These are phyloP conservation scores for Trichoderma koningiopsis DNA, from an alignment of 2,329 filamentous ascomycete species.

Conservation along the genomic window DNA sequence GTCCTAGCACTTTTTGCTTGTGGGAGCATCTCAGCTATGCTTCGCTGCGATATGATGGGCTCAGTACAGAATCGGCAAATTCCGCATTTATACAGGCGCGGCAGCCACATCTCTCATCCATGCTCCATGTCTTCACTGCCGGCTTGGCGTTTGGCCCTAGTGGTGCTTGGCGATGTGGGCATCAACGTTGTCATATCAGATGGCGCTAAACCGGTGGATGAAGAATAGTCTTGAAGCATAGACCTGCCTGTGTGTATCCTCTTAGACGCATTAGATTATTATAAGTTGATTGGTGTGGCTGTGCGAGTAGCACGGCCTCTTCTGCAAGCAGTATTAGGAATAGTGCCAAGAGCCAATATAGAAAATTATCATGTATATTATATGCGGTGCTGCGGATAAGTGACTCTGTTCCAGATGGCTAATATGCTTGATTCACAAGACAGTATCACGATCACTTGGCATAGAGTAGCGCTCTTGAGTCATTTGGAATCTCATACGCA, in stretches of 20 bases:
- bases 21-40: not conserved
- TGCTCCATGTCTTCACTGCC: not conserved
- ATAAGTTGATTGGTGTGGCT: not conserved
- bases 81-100: not conserved
- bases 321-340: not conserved
- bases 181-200: not conserved
- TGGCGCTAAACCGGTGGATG: not conserved
- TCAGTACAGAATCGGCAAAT: no score
- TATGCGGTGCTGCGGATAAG: not conserved
- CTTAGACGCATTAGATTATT: not conserved
- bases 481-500: not conserved
- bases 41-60: no score
- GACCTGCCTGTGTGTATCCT: not conserved
- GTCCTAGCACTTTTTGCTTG: not conserved
- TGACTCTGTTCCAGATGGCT: not conserved
- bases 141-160: not conserved
- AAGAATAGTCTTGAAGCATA: not conserved
- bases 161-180: not conserved
- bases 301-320: not conserved
- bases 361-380: not conserved
- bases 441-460: not conserved
- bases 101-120: not conserved
- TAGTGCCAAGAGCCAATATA: no score
- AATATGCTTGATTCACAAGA: no score
- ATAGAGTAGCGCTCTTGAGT: not conserved